A percentile compares a stretch with the other conserved stretches of the same genome.
Evolutionary conservation across 768 basidiomycete genomes (phyloP).

Genomic region (Tricholoma furcatifolium): DNA sequence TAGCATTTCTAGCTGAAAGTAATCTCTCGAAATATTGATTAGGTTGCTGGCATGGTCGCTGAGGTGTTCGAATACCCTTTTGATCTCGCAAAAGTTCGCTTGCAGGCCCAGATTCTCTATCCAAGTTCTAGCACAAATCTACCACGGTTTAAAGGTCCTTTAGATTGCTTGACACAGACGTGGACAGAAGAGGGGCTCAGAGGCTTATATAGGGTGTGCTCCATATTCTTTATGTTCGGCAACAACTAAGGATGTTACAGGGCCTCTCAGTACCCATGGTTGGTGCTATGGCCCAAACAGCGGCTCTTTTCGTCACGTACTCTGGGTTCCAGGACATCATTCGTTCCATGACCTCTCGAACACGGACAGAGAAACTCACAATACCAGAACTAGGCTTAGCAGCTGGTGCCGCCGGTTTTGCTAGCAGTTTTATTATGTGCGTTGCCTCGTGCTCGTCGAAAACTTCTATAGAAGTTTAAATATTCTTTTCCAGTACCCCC

Average conservation of each 20-base stretch:
- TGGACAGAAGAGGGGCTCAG: constrained; percentile 77
- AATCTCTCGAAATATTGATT: background rate
- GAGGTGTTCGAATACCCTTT: constrained; percentile 93
- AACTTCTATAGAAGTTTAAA: constrained; percentile 1
- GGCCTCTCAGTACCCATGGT: constrained; percentile 92
- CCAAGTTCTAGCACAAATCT: constrained; percentile 40
- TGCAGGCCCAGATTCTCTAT: constrained; percentile 80
- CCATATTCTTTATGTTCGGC: background rate
- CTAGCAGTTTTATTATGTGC: constrained; percentile 87
- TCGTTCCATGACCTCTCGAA: constrained; percentile 38
- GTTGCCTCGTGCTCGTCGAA: constrained; percentile 25
- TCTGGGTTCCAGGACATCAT: constrained; percentile 70
- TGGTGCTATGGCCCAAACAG: constrained; percentile 94
- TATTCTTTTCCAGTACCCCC: constrained; percentile 55
- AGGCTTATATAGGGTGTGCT: constrained; percentile 83
- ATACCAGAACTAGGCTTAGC: constrained; percentile 74
- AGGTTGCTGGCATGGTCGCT: constrained; percentile 82
- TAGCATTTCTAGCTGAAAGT: background rate
- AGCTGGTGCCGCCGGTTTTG: constrained; percentile 83
- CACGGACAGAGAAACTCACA: constrained; percentile 45
- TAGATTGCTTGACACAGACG: constrained; percentile 87
- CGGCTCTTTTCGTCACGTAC: constrained; percentile 85
- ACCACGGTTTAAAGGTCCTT: constrained; percentile 74
- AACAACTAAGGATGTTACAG: constrained; percentile 35
- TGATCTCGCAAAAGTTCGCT: constrained; percentile 87